phyloP scores from a whole-genome alignment of 2,329 filamentous ascomycete genomes.

The Fusarium sp. region DNA sequence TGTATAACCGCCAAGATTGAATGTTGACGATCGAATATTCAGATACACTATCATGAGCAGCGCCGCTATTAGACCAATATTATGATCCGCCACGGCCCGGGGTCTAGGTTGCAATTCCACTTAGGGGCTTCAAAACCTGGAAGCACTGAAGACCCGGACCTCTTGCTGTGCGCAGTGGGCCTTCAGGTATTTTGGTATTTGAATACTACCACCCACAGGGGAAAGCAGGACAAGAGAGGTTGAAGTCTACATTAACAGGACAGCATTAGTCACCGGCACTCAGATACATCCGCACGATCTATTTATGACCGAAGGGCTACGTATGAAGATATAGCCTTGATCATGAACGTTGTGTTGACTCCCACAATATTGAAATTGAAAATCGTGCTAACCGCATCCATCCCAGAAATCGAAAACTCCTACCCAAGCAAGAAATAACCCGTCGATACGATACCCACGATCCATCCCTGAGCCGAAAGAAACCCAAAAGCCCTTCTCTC shows the following conservation, averaged over 20 bases:
- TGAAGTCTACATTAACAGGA: not conserved
- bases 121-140: not conserved
- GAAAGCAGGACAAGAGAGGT: not conserved
- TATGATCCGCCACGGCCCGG: not conserved
- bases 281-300: not conserved
- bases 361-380: not conserved
- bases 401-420: not conserved
- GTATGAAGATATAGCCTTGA: not conserved
- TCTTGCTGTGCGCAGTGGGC: too few relatives aligned
- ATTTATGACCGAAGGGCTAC: not conserved
- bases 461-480: not conserved
- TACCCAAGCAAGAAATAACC: not conserved
- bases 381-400: not conserved
- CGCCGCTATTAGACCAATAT: too few relatives aligned
- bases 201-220: not conserved
- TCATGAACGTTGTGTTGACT: not conserved
- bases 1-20: not conserved
- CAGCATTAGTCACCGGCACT: not conserved
- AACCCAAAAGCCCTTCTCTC: not conserved
- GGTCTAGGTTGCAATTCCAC: not conserved
- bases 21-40: not conserved
- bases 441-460: not conserved
- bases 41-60: not conserved
- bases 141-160: not conserved
- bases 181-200: not conserved